phyloP scores from a whole-genome alignment of 495 filamentous ascomycete genomes.

The Neurospora terricola region DNA sequence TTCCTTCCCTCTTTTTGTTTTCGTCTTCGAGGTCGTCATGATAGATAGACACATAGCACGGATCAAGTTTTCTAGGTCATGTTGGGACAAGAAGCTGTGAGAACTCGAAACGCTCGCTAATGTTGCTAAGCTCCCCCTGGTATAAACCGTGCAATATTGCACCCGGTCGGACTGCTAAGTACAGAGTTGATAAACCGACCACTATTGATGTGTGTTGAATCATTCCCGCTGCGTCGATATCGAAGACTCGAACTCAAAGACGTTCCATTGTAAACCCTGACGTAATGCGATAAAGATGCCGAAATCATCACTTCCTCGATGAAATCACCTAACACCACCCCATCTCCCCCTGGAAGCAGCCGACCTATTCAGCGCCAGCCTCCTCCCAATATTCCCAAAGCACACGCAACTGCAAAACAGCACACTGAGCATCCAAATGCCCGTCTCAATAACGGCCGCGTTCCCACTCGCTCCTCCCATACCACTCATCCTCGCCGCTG shows the following conservation, averaged over 20 bases:
- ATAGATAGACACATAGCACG: too few species aligned
- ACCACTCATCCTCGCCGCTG: constrained; percentile 6
- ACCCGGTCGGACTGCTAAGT: not conserved
- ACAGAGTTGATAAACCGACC: not conserved
- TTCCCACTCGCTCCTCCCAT: constrained; percentile 43
- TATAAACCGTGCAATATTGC: not conserved
- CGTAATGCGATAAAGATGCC: not conserved
- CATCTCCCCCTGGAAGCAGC: constrained; percentile 25
- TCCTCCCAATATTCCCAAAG: constrained; percentile 89
- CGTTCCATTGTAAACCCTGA: not conserved
- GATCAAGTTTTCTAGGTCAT: too few species aligned
- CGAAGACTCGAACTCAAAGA: not conserved
- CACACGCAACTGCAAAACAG: constrained; percentile 90
- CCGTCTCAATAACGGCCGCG: constrained; percentile 67
- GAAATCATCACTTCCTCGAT: not conserved
- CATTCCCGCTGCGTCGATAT: not conserved
- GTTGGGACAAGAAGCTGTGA: too few species aligned
- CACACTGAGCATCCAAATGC: constrained; percentile 83
- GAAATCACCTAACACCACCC: constrained; percentile 23
- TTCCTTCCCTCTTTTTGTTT: not conserved
- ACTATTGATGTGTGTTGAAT: not conserved
- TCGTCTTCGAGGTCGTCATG: too few species aligned
- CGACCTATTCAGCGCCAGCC: constrained; percentile 49
- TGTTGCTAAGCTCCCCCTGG: not conserved
- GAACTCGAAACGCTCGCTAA: not conserved